phyloP scores from a whole-genome alignment of 2,329 filamentous ascomycete genomes.

The Arthrobotrys musiformis region DNA sequence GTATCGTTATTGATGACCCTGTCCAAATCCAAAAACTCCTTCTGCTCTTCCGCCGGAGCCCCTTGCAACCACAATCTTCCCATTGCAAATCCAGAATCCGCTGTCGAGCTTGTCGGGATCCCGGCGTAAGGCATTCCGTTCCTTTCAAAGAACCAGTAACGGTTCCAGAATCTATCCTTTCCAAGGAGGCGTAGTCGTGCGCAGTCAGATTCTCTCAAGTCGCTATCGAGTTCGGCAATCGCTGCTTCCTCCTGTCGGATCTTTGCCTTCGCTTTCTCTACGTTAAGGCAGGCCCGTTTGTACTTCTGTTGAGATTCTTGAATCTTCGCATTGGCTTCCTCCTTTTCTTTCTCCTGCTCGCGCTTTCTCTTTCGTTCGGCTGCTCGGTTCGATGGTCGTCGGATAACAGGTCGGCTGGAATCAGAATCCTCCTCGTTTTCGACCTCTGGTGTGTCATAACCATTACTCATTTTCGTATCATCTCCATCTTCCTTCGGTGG shows the following conservation, averaged over 20 bases:
- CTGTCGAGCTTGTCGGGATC: slow-evolving; percentile 86
- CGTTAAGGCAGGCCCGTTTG: slow-evolving; percentile 85
- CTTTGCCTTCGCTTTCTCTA: slow-evolving; percentile 83
- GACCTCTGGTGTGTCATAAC: slow-evolving; percentile 59
- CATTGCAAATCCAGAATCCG: slow-evolving; percentile 87
- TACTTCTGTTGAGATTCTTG: slow-evolving; percentile 89
- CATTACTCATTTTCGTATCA: slow-evolving; percentile 67
- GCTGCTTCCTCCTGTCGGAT: slow-evolving; percentile 85
- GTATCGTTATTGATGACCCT: slow-evolving; percentile 52
- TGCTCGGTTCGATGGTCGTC: slow-evolving; percentile 74
- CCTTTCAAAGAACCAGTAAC: slow-evolving; percentile 99
- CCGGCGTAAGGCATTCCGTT: slow-evolving; percentile 97
- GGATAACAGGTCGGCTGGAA: slow-evolving; percentile 69
- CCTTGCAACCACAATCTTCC: slow-evolving; percentile 97
- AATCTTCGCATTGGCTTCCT: slow-evolving; percentile 70
- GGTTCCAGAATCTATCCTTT: slow-evolving; percentile 96
- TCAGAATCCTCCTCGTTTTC: slow-evolving; percentile 75
- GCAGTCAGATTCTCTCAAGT: slow-evolving; percentile 92
- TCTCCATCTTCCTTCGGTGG: slow-evolving; percentile 72
- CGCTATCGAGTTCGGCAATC: slow-evolving; percentile 86
- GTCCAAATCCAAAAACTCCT: slow-evolving; percentile 69
- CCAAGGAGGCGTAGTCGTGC: slow-evolving; percentile 88
- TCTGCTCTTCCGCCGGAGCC: slow-evolving; percentile 85
- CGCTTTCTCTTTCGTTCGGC: slow-evolving; percentile 80
- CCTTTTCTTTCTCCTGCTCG: slow-evolving; percentile 75